Base-by-base conservation (phyloP, 140 eudicot species). In the Anethum foeniculum region DNA sequence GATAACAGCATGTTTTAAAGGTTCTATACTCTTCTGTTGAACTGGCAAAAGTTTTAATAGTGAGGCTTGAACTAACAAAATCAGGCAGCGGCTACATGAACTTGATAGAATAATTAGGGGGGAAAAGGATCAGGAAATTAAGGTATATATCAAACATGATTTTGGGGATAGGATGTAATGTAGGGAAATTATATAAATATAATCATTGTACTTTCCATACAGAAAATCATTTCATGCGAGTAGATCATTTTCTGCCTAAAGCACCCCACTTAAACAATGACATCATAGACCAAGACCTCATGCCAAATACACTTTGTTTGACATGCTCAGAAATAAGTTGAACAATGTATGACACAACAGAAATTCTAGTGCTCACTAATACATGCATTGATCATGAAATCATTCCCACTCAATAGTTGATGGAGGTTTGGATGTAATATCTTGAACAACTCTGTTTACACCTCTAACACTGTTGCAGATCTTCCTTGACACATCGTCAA, bases 371-470 rank as follows among this genome's bases (percentile, higher is more conserved):
- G 36, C 76, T 60, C 9, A 28, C 12, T 23, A 62, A 62, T 12
- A 62, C 21, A 7, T 82, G 52, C 28, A 76, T 49, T 65, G 28
- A 73, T 69, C 76, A 79, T 10, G 30, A 62, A 67, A 10, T 88
- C 82, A 94, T 88, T 94, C 95, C 97, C 99, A 94, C 80, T 94
- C 97, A 43, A 94, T 92, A 3, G 97, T 92, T 19, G 97, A 87
- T 19, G 99, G 97, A 84, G 97, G 97, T 87, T 92, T 92, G 25
- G 99, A 94, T 75, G 97, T 92, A 32, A 94, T 92, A 85, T 94
- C 99, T 34, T 86, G 86, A 80, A 91, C 90, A 80, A 94, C 97
- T 41, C 97, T 86, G 79, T 92, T 94, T 74, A 94, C 97, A 78
- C 99, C 99, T 48, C 92, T 85, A 56, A 94, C 99, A 44, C 88